A percentile compares a stretch with the other conserved stretches of the same genome.
These are phyloP conservation scores for Stramenopiles sp. DNA, from an alignment of 352 stramenopile genomes.

Conservation along the genomic window DNA sequence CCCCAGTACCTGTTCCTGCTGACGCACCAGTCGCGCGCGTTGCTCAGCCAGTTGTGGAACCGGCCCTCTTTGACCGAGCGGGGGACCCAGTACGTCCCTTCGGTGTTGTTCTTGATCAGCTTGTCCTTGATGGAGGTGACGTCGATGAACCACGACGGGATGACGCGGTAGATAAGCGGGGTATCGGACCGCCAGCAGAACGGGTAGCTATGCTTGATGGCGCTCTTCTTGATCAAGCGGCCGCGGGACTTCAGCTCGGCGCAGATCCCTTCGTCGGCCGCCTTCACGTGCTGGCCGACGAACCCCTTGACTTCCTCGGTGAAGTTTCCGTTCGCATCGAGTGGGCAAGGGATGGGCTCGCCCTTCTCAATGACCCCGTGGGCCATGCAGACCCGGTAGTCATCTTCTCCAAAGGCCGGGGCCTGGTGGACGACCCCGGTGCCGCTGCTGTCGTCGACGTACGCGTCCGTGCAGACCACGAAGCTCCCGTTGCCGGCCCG, in stretches of 20 bases:
- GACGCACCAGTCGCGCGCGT: conserved; percentile 97
- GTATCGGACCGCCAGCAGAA: conserved; percentile 99
- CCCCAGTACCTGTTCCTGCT: conserved; percentile 96
- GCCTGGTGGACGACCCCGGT: conserved; percentile 95
- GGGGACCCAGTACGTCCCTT: conserved; percentile 53
- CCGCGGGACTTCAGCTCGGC: conserved; percentile 74
- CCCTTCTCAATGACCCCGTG: conserved; percentile 84
- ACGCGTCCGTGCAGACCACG: conserved; percentile 83
- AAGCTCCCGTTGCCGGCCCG: conserved; percentile 55
- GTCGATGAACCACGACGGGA: conserved; percentile 97
- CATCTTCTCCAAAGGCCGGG: conserved; percentile 96
- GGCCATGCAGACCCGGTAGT: conserved; percentile 95
- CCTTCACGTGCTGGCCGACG: conserved; percentile 83
- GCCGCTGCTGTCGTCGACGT: conserved; percentile 88
- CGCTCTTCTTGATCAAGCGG: conserved; percentile 85
- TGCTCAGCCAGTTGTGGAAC: conserved; percentile 97
- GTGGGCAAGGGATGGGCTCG: conserved; percentile 66
- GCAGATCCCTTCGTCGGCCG: conserved; percentile 90
- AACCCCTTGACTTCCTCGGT: conserved; percentile 71
- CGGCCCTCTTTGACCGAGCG: conserved; percentile 90
- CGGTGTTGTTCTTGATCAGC: conserved; percentile 60
- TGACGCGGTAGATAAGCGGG: conserved; percentile 96
- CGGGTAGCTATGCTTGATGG: conserved; percentile 91
- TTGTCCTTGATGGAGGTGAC: conserved; percentile 92
- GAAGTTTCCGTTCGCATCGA: conserved; percentile 91